Percentiles rank a stretch among this genome's conserved stretches.
phyloP scores from a whole-genome alignment of 1,139 yeast species.

The Saccharomycopsis hybrid region DNA sequence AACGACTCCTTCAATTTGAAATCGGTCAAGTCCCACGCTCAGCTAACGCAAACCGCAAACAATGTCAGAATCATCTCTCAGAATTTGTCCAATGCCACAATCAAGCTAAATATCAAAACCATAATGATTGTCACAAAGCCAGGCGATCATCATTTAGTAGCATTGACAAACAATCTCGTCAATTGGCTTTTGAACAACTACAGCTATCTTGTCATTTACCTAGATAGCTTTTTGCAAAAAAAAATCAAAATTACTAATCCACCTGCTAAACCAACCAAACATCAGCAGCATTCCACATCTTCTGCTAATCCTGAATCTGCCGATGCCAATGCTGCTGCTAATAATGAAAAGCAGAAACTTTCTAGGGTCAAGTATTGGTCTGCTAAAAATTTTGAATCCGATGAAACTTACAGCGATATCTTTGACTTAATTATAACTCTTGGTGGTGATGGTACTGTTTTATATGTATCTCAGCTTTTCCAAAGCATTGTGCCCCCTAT shows the following conservation, averaged over 20 bases:
- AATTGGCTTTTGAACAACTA: conserved; percentile 60
- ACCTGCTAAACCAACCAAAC: neutral
- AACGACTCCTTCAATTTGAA: conserved; percentile 3
- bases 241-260: conserved; percentile 1
- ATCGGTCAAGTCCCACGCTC: conserved; percentile 51
- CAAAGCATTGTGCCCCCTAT: conserved; percentile 84
- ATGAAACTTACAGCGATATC: conserved; percentile 38
- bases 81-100: conserved; percentile 66
- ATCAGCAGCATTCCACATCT: neutral
- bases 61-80: conserved; percentile 78
- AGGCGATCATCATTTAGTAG: conserved; percentile 68
- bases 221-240: conserved; percentile 54
- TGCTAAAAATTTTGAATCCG: conserved; percentile 44
- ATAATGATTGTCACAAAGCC: conserved; percentile 83
- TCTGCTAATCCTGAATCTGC: neutral
- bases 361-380: conserved; percentile 57
- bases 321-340: neutral
- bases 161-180: conserved; percentile 68
- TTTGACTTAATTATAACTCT: conserved; percentile 74
- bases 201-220: conserved; percentile 54
- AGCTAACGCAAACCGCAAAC: conserved; percentile 77
- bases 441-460: conserved; percentile 90
- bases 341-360: neutral
- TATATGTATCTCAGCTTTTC: conserved; percentile 71
- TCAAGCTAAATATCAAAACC: conserved; percentile 60